Evolutionary conservation across 768 basidiomycete species (phyloP), one percentile per base, ranked within the genome.

Genomic region (Collybia nuda): DNA sequence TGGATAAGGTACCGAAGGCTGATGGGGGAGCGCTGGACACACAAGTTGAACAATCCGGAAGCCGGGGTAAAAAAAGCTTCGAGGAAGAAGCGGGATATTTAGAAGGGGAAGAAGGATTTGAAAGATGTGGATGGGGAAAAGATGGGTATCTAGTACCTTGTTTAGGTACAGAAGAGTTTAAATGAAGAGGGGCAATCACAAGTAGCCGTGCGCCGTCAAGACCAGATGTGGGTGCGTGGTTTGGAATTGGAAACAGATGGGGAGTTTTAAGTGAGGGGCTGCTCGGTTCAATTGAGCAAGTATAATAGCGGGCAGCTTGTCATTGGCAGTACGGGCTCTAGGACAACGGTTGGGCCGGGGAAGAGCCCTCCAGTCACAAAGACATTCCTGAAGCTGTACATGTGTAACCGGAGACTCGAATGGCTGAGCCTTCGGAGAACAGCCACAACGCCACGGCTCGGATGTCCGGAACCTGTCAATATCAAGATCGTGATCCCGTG

Each of bases 11-110:
- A 45, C 50, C 47, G 55, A 47, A 37, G 44, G 18, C 23, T 54
- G 52, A 54, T 48, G 43, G 21, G 4, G 29, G 44, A 45, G 56
- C 52, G 48, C 54, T 48, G 53, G 40, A 53, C 44, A 59, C 44
- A 35, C 44, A 51, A 29, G 44, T 32, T 32, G 26, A 7, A 35
- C 35, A 49, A 36, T 40, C 35, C 47, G 23, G 28, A 18, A 19
- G 47, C 40, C 29, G 28, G 47, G 40, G 15, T 26, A 9, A 23
- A 32, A 47, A 37, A 41, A 49, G 36, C 23, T 32, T 4, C 8
- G 42, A 50, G 47, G 48, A 14, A 50, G 49, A 40, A 40, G 50
- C 24, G 24, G 17, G 23, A 39, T 19, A 32, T 28, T 24, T 29
- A 45, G 24, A 24, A 19, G 42, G 22, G n/a, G 42, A 44, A 26